Evolutionary conservation across 2,329 filamentous ascomycete genomes (phyloP).

Genomic region (Penicillium sp.): DNA sequence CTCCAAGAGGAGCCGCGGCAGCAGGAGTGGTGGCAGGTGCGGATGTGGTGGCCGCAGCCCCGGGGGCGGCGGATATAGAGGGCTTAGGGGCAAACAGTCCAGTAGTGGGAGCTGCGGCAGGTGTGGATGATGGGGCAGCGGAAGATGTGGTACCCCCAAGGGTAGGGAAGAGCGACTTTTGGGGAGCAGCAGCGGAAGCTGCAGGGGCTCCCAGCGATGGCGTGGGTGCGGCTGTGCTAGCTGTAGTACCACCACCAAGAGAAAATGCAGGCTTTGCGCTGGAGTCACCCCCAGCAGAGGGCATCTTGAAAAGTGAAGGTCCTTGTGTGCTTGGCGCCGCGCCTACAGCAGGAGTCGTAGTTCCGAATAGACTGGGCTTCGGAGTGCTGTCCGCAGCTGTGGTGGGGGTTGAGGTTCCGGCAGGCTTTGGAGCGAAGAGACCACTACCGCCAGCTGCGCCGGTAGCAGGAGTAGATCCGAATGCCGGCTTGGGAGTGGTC

Average conservation of each 20-base stretch:
- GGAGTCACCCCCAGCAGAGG: conserved; percentile 26
- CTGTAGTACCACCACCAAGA: conserved; percentile 18
- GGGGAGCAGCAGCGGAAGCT: conserved; percentile 33
- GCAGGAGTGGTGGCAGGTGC: conserved; percentile 31
- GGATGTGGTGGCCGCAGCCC: conserved; percentile 31
- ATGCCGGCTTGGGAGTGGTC: conserved; percentile 30
- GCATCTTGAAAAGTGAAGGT: conserved; percentile 31
- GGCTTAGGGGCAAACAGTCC: conserved; percentile 32
- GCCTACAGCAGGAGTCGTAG: conserved; percentile 16
- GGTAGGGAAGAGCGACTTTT: conserved; percentile 35
- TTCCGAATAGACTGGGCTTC: conserved; percentile 31
- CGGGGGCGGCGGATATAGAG: conserved; percentile 28
- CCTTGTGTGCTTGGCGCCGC: conserved; percentile 21
- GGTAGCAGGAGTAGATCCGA: conserved; percentile 25
- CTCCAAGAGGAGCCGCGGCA: conserved; percentile 19
- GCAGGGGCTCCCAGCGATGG: conserved; percentile 26
- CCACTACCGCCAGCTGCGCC: conserved; percentile 17
- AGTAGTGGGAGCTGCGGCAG: conserved; percentile 28
- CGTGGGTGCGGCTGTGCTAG: conserved; percentile 17
- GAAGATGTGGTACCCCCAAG: conserved; percentile 32
- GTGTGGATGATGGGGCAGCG: conserved; percentile 32
- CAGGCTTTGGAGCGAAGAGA: conserved; percentile 33
- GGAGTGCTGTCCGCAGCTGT: conserved; percentile 24
- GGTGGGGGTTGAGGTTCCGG: conserved; percentile 29
- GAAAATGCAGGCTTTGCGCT: conserved; percentile 27